Conservation (phyloP, 192 early-diverging fungal genomes). For the Neocallimastix lanati region DNA sequence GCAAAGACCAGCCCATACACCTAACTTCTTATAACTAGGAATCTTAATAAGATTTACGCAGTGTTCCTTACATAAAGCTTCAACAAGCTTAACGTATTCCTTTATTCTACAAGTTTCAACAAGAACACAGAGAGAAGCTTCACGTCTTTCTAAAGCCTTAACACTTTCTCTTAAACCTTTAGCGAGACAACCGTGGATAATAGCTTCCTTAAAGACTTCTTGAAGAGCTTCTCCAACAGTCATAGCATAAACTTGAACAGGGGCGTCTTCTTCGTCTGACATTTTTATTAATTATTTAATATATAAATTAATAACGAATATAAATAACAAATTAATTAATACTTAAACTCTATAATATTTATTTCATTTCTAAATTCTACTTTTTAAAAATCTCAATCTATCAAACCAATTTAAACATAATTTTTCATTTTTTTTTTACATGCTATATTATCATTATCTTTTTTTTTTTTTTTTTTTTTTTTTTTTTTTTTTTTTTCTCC, state of each 20-base stretch:
- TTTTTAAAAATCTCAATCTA: no score
- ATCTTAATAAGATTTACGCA: conserved; percentile 97
- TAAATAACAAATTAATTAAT: no score
- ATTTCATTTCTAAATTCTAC: no score
- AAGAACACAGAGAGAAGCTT: conserved; percentile 91
- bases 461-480: no score
- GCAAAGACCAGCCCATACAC: conserved; percentile 98
- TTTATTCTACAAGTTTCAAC: conserved; percentile 89
- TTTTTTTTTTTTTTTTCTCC: no score
- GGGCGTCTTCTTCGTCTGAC: not conserved
- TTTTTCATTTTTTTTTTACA: no score
- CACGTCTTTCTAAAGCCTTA: conserved; percentile 89
- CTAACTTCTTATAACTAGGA: conserved; percentile 90
- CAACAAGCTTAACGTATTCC: conserved; percentile 87
- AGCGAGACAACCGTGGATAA: conserved; percentile 89
- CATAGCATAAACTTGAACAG: conserved; percentile 1
- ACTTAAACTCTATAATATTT: no score
- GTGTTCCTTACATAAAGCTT: conserved; percentile 97
- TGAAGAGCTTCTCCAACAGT: conserved; percentile 84
- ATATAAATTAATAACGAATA: no score
- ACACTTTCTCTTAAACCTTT: conserved; percentile 91
- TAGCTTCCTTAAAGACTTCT: conserved; percentile 87
- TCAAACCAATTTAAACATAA: no score
- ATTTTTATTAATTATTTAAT: not conserved
- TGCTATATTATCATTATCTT: no score